phyloP scores from a whole-genome alignment of 179 eudicot species.

The Beta lomatogona region DNA sequence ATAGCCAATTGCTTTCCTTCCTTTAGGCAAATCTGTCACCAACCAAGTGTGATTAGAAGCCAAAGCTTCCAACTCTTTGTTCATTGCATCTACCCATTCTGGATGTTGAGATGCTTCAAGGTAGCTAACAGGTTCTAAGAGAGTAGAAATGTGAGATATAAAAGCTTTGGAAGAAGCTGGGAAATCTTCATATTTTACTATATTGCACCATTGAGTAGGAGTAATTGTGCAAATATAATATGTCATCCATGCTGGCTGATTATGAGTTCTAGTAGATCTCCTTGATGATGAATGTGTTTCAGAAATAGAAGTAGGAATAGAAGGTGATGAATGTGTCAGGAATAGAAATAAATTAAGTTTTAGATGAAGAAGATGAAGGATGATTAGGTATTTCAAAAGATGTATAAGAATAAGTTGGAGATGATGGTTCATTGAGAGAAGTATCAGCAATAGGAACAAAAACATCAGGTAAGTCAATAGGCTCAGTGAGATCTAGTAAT shows the following conservation, averaged over 20 bases:
- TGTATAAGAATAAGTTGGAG: no score
- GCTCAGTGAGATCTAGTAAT: accelerated
- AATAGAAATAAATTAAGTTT: no score
- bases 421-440: not conserved
- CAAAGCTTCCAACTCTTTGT: not conserved
- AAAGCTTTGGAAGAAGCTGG: not conserved
- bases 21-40: not conserved
- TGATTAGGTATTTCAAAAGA: no score
- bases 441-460: not conserved
- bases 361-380: accelerated
- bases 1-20: not conserved
- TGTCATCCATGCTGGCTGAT: not conserved
- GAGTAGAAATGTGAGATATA: not conserved
- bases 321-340: no score
- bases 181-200: not conserved
- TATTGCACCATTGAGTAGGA: not conserved
- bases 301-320: no score
- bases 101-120: not conserved
- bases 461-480: not conserved
- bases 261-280: not conserved
- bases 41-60: not conserved
- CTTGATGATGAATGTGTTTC: not conserved
- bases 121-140: not conserved
- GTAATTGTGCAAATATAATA: not conserved
- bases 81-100: not conserved